Evolutionary conservation across 805 yeast species (phyloP), one percentile per base, ranked within the genome.

Genomic region (Kregervanrija delftensis): DNA sequence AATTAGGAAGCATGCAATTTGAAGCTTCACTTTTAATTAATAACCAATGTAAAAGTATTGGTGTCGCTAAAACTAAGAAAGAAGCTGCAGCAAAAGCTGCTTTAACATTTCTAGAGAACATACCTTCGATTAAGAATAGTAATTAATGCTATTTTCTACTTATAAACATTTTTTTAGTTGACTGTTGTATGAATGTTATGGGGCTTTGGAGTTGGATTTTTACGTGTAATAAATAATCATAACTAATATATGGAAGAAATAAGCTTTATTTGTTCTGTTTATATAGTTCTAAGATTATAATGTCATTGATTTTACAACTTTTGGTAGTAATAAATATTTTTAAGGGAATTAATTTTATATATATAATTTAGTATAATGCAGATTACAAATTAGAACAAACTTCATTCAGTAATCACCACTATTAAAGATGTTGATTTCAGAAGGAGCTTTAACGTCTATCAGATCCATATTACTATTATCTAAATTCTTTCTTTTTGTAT

Each of bases 381-480:
- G 28, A 6, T 22, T 22, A 22, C 28, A 22, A 22, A 22, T 22
- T 5, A 22, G 6, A 5, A 22, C 5, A 8, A 17, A 22, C 28
- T 35, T 6, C 28, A 38, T 31, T 39, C 33, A 53, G 46, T 77
- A 74, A 56, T 77, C 82, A 39, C 81, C 83, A 45, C 75, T 66
- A 57, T 77, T 77, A 61, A 73, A 76, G 41, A 77, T 77, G 47
- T 77, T 72, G 35, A 76, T 75, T 55, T 77, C 83, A 40, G 70
- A 72, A 49, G 88, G 96, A 12, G 96, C 87, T 64, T 90, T 90
- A 43, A 81, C 83, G 49, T 84, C 88, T 30, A 71, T 74, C 47
- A 73, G 60, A 48, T 73, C 79, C 36, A 57, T 43, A 47, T 55
- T 55, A 33, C 51, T 55, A 44, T 49, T 32, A 12, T 49, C 68